These are phyloP conservation scores for Teunomyces barrocoloradensis DNA, from an alignment of 805 yeast genomes.

Conservation along the genomic window DNA sequence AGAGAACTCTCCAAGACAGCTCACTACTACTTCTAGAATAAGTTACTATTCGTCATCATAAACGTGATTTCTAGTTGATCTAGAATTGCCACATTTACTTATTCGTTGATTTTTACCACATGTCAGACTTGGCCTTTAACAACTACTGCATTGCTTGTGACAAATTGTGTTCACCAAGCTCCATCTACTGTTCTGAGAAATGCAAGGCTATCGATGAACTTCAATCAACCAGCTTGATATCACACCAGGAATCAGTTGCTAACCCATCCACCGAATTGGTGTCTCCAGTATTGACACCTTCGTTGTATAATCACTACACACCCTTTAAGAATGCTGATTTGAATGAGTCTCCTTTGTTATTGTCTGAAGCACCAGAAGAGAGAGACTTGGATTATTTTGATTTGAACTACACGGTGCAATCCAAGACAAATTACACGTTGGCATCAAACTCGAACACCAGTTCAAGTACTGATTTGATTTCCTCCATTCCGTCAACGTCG, in stretches of 20 bases:
- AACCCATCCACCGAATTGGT: conserved; percentile 19
- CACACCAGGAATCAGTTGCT: conserved; percentile 6
- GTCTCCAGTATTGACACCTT: conserved; percentile 40
- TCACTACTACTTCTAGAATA: background rate
- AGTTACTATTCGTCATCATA: background rate
- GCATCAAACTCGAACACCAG: conserved; percentile 9
- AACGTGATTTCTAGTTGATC: background rate
- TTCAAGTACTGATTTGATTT: conserved; percentile 7
- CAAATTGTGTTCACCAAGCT: conserved; percentile 19
- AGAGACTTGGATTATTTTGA: conserved; percentile 30
- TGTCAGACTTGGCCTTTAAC: conserved; percentile 36
- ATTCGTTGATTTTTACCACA: background rate
- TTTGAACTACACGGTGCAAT: conserved; percentile 31
- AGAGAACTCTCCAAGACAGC: background rate
- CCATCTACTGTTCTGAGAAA: conserved; percentile 26
- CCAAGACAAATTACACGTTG: conserved; percentile 15
- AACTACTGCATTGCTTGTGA: conserved; percentile 39
- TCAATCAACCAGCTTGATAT: conserved; percentile 16
- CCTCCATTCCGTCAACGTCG: conserved; percentile 26
- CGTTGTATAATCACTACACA: conserved; percentile 24
- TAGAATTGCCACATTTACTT: background rate
- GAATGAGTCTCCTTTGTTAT: conserved; percentile 22
- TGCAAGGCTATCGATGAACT: conserved; percentile 35
- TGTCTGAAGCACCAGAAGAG: conserved; percentile 13
- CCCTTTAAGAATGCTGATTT: conserved; percentile 12